Evolutionary conservation across 2,329 filamentous ascomycete genomes (phyloP), one percentile per base, ranked within the genome.

Genomic region (Ceratocystis variospora): DNA sequence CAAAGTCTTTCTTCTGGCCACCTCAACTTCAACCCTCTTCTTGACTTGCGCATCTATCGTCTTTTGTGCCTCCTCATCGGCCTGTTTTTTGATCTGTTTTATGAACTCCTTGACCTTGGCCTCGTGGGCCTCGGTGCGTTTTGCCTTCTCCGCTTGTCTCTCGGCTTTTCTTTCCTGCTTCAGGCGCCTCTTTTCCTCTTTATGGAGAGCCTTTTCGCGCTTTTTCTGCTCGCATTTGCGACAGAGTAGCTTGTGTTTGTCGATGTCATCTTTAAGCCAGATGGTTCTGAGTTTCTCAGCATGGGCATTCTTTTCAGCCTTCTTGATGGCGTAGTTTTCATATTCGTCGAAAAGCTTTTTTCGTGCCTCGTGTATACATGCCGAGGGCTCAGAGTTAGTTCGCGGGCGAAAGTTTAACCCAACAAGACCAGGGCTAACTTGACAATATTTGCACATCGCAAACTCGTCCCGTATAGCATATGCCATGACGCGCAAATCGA

Each of bases 311-410:
- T n/a, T 22, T 12, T 22, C 7, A 17, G 55, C 25, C 15, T 37
- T 17, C 17, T 59, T 59, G 17, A 31, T 31, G 31, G 55, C 17
- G 33, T n/a, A 10, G 3, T 59, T 15, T 3, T 59, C 31, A 37
- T 59, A 59, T 31, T 59, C 25, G 55, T 59, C 28, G 8, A 59
- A 59, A n/a, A 59, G 55, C 55, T 59, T 37, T 31, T 59, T 59
- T 8, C 55, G 55, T n/a, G n/a, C 25, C 31, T 59, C 33, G 15
- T 59, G 55, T 6, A 59, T 8, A 59, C 55, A 59, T 37, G 25
- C 15, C 4, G 55, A 31, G 28, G 55, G 55, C 5, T 59, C 55
- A 22, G 55, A 59, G 25, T 59, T 59, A 7, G 28, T 59, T 10
- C 55, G 55, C 17, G 28, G 55, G 12, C 55, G 55, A n/a, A 59